Evolutionary conservation across 306 rosid species (phyloP).

Genomic region (Quillaja saponaria): DNA sequence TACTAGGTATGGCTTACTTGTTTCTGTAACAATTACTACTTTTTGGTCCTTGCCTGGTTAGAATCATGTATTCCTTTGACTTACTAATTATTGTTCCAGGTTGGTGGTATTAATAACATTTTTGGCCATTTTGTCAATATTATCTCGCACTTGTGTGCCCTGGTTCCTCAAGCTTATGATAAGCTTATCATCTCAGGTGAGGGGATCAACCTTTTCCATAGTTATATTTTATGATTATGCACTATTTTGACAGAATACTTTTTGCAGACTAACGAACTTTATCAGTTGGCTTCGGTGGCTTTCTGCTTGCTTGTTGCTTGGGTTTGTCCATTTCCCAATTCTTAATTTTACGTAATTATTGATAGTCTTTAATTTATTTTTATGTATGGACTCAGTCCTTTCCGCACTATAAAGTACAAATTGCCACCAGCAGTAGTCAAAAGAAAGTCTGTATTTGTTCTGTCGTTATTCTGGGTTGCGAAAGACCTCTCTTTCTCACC

Average conservation of each 20-base stretch:
- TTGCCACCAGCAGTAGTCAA: constrained; percentile 13
- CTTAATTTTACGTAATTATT: constrained; percentile 26
- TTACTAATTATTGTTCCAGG: constrained; percentile 49
- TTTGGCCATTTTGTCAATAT: constrained; percentile 66
- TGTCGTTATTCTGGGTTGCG: constrained; percentile 13
- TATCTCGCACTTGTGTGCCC: constrained; percentile 84
- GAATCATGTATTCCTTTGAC: constrained; percentile 25
- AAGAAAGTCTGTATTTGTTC: constrained; percentile 19
- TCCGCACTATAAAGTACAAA: constrained; percentile 1
- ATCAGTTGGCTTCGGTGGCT: constrained; percentile 93
- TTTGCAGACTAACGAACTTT: constrained; percentile 93
- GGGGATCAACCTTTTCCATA: constrained; percentile 26
- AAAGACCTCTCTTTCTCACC: constrained; percentile 12
- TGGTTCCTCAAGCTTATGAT: constrained; percentile 96
- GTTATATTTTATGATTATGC: constrained; percentile 24
- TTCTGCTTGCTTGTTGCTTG: constrained; percentile 97
- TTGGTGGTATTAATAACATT: constrained; percentile 69
- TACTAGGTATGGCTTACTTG: constrained; percentile 11
- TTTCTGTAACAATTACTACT: constrained; percentile 15
- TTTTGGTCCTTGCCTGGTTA: constrained; percentile 22
- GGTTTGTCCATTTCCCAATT: constrained; percentile 58
- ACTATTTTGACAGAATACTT: constrained; percentile 22
- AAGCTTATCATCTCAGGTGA: constrained; percentile 91
- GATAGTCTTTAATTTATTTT: constrained; percentile 16
- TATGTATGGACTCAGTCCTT: constrained; percentile 12